Evolutionary conservation across 2,329 filamentous ascomycete genomes (phyloP), one percentile per base, ranked within the genome.

Genomic region (Fusarium sp.): DNA sequence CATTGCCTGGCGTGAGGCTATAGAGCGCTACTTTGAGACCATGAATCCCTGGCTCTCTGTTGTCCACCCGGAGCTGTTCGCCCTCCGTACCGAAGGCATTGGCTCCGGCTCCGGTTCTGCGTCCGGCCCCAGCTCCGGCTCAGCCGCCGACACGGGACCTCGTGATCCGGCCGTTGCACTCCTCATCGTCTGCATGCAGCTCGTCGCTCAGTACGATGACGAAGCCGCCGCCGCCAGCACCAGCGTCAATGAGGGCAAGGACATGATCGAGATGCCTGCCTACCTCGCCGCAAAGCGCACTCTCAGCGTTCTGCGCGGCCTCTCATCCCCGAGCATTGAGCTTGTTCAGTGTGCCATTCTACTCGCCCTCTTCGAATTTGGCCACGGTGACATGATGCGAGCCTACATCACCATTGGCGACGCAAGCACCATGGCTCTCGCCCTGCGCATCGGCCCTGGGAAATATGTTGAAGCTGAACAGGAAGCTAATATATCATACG

Each of bases 321-420:
- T 80, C 53, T 73, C 75, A 12, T 74, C 76, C 23, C 80, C 81
- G 9, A 79, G 72, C 31, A 75, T 83, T 28, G 81, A 82, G 73
- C 72, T 83, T 28, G 74, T 83, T 12, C 82, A 84, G 70, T 82
- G 80, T 61, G 80, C 79, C 30, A 77, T 82, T 18, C 70, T 84
- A 59, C 68, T 84, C 43, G 80, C 81, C 6, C 73, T 84, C 43
- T 84, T 82, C 68, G 82, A 84, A 65, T 83, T 84, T 64, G 82
- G 82, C 2, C 82, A 84, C 62, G 82, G 82, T 34, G 78, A 82
- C 36, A 76, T 80, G 34, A 72, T 75, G 53, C 75, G 80, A n/a
- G 81, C 82, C 27, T 84, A 84, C 65, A 73, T 81, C 31, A 84
- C 82, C 10, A 76, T 84, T 10, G 81, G 81, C 36, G 82, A 84